Conservation (phyloP, 2,329 filamentous ascomycete genomes). For the Tolypocladium sp. region DNA sequence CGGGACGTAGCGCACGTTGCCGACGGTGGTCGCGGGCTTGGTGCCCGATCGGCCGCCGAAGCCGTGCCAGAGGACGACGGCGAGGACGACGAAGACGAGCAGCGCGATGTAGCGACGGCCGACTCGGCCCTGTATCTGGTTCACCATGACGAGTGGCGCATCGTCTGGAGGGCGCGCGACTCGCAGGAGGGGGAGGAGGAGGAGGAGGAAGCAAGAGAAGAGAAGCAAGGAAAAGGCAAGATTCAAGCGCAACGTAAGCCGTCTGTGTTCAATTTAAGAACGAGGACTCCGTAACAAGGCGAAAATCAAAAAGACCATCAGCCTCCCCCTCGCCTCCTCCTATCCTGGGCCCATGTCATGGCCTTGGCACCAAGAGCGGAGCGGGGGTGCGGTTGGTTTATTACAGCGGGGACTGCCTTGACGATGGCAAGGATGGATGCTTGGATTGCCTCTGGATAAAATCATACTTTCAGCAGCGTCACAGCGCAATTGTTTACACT, state of each 20-base stretch:
- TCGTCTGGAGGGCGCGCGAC: not conserved
- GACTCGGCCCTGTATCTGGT: slow-evolving; percentile 18
- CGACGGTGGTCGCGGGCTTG: slow-evolving; percentile 6
- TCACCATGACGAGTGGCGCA: slow-evolving; percentile 16
- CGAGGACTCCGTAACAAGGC: too few species aligned
- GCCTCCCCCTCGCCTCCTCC: not conserved
- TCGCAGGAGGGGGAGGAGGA: not conserved
- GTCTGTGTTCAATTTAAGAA: not conserved
- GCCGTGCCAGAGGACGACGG: slow-evolving; percentile 16
- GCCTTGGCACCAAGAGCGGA: not conserved
- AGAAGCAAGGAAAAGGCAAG: not conserved
- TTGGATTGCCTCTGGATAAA: not conserved
- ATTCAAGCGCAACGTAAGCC: not conserved
- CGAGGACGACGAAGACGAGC: slow-evolving; percentile 15
- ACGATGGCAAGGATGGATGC: too few species aligned
- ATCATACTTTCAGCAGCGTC: not conserved
- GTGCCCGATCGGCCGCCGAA: slow-evolving; percentile 10
- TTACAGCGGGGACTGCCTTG: not conserved
- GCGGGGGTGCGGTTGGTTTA: not conserved
- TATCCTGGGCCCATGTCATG: not conserved
- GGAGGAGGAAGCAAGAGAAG: not conserved
- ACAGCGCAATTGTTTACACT: not conserved
- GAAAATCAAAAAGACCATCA: not conserved
- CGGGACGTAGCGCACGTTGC: slow-evolving; percentile 15
- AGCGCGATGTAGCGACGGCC: slow-evolving; percentile 23